Base-by-base conservation (phyloP, 73 alveolate species). In the Paramecium sexaurelia region DNA sequence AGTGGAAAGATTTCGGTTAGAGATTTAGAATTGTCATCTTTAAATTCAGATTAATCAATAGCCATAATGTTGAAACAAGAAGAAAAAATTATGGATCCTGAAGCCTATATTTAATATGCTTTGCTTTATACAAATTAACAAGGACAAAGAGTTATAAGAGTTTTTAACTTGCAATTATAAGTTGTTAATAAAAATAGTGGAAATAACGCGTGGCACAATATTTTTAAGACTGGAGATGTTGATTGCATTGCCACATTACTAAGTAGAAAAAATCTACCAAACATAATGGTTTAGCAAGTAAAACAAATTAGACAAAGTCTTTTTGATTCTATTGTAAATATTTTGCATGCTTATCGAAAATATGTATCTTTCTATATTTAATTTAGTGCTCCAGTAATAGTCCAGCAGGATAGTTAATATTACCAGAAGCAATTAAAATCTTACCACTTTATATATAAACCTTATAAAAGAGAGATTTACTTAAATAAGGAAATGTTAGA, bases 71-170 rank as follows among this genome's bases (percentile, higher is more conserved):
- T 94, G 24, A 88, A 95, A 27, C 84, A 86, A 75, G 97, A 94
- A 15, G 97, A 94, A 32, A 92, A 92, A 43, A 78, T 92, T n/a
- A 35, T 69, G 6, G 97, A 91, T 15, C 88, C 90, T 7, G 94
- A 89, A 75, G 95, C 95, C 0, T 87, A 85, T 22, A 85, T 95
- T n/a, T 91, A 95, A 91, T 91, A 93, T 75, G 98, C 98, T 3
- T 43, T 94, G 36, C 90, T 95, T 36, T 95, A 92, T 71, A 91
- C 98, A 1, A 94, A 92, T 36, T 69, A 78, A 22, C 85, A 35
- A 29, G 96, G 96, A 15, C 84, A 94, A 51, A 95, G 96, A 57
- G 87, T 92, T 24, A 92, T 95, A 0, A 92, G 98, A 91, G 95
- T 95, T 13, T 57, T 95, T 85, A 95, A 95, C 85, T 83, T 57